A percentile compares a stretch with the other conserved stretches of the same genome.
phyloP scores from a whole-genome alignment of 371 early-diverging fungal genomes.

The Mucor velutinosus region DNA sequence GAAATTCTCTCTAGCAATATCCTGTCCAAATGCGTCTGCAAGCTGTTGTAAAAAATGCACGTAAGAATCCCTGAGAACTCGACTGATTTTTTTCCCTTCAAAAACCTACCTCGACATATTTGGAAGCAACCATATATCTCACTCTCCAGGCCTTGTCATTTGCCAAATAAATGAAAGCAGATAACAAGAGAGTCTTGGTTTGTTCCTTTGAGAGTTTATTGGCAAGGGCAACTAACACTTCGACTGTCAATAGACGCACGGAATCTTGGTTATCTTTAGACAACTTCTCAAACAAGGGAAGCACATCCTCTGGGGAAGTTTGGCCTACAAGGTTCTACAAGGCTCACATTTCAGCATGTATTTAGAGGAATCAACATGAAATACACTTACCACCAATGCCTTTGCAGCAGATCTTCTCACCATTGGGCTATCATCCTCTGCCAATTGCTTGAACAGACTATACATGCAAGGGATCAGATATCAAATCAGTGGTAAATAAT shows the following conservation, averaged over 20 bases:
- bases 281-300: slow-evolving; percentile 78
- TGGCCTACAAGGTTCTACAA: slow-evolving; percentile 65
- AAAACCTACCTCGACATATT: slow-evolving; percentile 81
- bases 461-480: neutral
- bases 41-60: slow-evolving; percentile 47
- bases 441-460: slow-evolving; percentile 74
- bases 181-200: slow-evolving; percentile 72
- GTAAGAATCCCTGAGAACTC: neutral
- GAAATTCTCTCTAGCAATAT: slow-evolving; percentile 76
- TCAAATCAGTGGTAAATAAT: neutral
- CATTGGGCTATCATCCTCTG: slow-evolving; percentile 97
- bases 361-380: neutral
- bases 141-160: slow-evolving; percentile 98
- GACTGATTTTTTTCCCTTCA: neutral
- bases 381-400: slow-evolving; percentile 26
- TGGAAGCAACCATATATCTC: slow-evolving; percentile 96
- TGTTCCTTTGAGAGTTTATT: slow-evolving; percentile 77
- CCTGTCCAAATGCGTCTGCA: slow-evolving; percentile 78
- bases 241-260: slow-evolving; percentile 93
- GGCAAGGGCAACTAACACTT: slow-evolving; percentile 89
- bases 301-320: slow-evolving; percentile 72
- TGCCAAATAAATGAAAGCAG: slow-evolving; percentile 75
- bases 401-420: slow-evolving; percentile 94
- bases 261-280: slow-evolving; percentile 95
- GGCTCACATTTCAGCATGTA: no score